Conservation (phyloP, 1,284 basidiomycete species). For the Leccinum fuscescens region DNA sequence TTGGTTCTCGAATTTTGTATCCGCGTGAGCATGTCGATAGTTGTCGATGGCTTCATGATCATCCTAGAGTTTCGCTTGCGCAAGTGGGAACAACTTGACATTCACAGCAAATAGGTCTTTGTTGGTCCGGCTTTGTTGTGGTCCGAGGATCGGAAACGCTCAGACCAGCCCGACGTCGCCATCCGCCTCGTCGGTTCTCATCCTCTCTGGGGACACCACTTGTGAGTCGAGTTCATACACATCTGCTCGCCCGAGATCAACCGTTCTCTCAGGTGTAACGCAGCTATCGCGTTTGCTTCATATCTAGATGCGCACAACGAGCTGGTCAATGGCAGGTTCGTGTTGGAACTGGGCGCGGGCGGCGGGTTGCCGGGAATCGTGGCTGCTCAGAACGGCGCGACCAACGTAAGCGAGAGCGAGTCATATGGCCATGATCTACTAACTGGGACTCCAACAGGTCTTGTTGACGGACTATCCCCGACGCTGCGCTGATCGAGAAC, state of each 20-base stretch:
- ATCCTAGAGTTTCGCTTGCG: no score
- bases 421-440: not conserved
- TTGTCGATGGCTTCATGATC: no score
- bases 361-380: constrained; percentile 86
- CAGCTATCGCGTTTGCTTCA: constrained; percentile 70
- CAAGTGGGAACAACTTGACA: no score
- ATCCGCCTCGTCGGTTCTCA: constrained; percentile 85
- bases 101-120: no score
- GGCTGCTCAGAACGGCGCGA: constrained; percentile 66
- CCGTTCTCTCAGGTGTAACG: constrained; percentile 70
- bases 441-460: constrained; percentile 42
- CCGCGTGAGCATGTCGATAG: no score
- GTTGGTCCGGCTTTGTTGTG: no score
- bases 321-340: constrained; percentile 43
- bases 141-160: not conserved
- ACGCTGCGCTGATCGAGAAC: constrained; percentile 76
- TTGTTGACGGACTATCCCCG: constrained; percentile 92
- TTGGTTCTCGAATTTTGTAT: no score
- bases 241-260: not conserved
- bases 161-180: constrained; percentile 39
- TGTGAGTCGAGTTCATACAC: constrained; percentile 48
- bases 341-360: constrained; percentile 92
- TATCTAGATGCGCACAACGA: constrained; percentile 63
- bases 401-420: constrained; percentile 41
- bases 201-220: constrained; percentile 88